phyloP scores from a whole-genome alignment of 2,329 filamentous ascomycete species.

The Cryphonectria naterciae region DNA sequence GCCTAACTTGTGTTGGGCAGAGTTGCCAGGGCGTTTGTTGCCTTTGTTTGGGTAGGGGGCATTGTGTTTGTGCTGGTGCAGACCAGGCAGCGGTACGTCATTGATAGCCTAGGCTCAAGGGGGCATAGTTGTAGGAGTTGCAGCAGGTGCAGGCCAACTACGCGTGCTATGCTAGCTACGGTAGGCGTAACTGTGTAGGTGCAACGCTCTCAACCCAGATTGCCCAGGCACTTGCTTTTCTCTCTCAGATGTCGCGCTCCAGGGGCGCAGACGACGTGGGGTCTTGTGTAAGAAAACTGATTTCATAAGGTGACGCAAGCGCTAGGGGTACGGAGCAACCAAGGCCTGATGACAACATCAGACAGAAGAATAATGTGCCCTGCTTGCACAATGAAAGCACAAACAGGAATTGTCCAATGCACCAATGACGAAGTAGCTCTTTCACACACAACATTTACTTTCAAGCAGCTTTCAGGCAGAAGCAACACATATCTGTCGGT shows the following conservation, averaged over 20 bases:
- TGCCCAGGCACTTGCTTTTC: background rate
- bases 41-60: background rate
- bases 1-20: background rate
- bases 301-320: background rate
- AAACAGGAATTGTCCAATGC: background rate
- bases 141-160: background rate
- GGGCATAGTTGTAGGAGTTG: background rate
- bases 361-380: background rate
- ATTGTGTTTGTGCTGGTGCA: background rate
- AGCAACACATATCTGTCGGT: too few species aligned
- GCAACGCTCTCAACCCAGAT: background rate
- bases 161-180: too few species aligned
- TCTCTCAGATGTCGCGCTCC: background rate
- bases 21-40: background rate
- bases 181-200: too few species aligned
- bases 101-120: background rate
- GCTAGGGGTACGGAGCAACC: background rate
- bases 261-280: background rate
- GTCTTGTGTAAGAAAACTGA: background rate
- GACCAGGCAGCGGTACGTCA: background rate
- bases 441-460: too few species aligned
- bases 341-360: background rate
- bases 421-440: too few species aligned
- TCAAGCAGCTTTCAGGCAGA: too few species aligned
- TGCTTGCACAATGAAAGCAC: background rate